phyloP scores from a whole-genome alignment of 306 rosid genomes.

The Vigna reflexopilosa region DNA sequence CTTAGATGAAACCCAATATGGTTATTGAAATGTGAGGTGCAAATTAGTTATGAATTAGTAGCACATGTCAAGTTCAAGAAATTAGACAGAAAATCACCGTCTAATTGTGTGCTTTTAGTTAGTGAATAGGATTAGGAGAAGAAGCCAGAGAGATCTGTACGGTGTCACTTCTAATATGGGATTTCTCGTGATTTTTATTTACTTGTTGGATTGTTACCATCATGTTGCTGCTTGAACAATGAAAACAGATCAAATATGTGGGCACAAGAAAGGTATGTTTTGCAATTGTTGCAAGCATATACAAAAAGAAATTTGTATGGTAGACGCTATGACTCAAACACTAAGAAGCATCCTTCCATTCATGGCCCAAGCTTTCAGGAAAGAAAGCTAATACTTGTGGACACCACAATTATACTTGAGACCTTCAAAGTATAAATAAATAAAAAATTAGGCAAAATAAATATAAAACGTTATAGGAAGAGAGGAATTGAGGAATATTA shows the following conservation, averaged over 20 bases:
- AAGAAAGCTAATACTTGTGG: too few relatives aligned
- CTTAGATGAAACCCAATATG: neutral
- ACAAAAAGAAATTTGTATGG: neutral
- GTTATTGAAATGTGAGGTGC: neutral
- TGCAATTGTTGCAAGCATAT: conserved; percentile 6
- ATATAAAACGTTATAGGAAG: too few relatives aligned
- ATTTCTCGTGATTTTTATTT: neutral
- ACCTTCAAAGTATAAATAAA: too few relatives aligned
- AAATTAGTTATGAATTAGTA: neutral
- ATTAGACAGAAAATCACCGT: conserved; percentile 11
- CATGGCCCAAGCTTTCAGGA: too few relatives aligned
- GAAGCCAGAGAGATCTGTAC: conserved; percentile 12
- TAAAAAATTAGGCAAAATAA: too few relatives aligned
- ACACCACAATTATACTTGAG: too few relatives aligned
- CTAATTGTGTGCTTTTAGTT: neutral
- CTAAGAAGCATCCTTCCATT: neutral
- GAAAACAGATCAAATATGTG: neutral
- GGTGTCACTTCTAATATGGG: neutral
- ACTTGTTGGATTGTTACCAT: neutral
- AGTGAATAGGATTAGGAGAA: neutral
- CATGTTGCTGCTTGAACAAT: neutral
- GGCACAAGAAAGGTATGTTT: neutral
- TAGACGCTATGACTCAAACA: conserved; percentile 5
- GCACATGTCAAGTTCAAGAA: conserved; percentile 35
- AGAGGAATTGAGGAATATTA: too few relatives aligned